Evolutionary conservation across 192 early-diverging fungal species (phyloP), one percentile per base, ranked within the genome.

Genomic region (Coemansia sp.): DNA sequence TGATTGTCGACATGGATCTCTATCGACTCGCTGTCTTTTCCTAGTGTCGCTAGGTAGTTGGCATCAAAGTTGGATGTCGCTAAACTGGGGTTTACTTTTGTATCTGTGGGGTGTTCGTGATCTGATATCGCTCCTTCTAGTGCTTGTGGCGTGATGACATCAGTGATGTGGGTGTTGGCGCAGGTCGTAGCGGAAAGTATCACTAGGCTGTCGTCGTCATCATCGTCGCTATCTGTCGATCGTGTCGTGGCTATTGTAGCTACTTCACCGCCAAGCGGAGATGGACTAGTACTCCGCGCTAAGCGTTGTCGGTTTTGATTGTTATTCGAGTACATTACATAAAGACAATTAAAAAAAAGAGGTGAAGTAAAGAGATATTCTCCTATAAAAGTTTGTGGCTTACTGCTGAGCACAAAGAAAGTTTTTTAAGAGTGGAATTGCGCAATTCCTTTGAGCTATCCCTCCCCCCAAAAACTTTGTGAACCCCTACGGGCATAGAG

Each of bases 1-100:
- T 58, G 74, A 17, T 53, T 62, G 52, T 75, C 74, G 1, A 75
- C 74, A 9, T 58, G 63, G 26, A 75, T 75, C 7, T 68, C 17
- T 42, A 75, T 75, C 19, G 74, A 75, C 9, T 57, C 60, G 59
- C 35, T 38, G 42, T 75, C 68, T 23, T 62, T 66, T 14, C 74
- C 74, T 35, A 75, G 13, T 6, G 74, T 62, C 13, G 74, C 74
- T 21, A 75, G 37, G 42, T 64, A 62, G 64, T 66, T 75, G 23
- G 74, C 74, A 42, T 75, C 74, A 63, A 75, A 75, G 46, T 75
- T 75, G 26, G 74, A 75, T 11, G 53, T 72, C 8, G 57, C 66
- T 53, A 53, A 6, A 30, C 13, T 53, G 11, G 52, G 23, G 11
- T 3, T 46, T 46, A 11, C 14, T 50, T 46, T 49, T 19, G 47